Evolutionary conservation across 805 yeast species (phyloP), one percentile per base, ranked within the genome.

Genomic region (Barnettozyma botsteinii): DNA sequence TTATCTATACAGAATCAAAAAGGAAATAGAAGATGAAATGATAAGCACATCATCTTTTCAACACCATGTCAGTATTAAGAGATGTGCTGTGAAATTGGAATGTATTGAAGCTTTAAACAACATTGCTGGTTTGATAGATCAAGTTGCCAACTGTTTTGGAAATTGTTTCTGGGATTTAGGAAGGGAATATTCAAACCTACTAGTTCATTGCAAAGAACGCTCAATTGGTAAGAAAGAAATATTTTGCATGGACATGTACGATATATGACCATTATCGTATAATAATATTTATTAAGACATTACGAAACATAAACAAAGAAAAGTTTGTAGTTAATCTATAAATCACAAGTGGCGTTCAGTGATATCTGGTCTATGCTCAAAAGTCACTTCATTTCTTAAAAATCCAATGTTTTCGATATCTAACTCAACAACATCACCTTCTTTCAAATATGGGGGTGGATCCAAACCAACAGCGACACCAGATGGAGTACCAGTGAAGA

Each of bases 401-500:
- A 67, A 43, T 4, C 79, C 79, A 22, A 73, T 63, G 5, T 61
- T 55, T 22, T 66, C 70, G 23, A 73, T 55, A 35, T 55, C 55
- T 41, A 73, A 62, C 37, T 61, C 67, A 13, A 69, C 66, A 2
- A 55, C 59, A 46, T 74, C 78, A 9, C 70, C 72, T 45, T 74
- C 53, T 38, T 56, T 51, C 24, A 74, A 56, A 66, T 69, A 73
- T 47, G 51, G 59, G 26, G 65, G 55, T 23, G 61, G 66, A 15
- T 68, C 68, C 34, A 55, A 47, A 5, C 78, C 78, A 53, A 66
- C 59, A 6, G 76, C 80, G 9, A 71, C 77, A 20, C 80, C 80
- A 14, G 67, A 57, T 9, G 80, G 80, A 7, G 81, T 75, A 5
- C 81, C 81, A 41, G 77, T 74, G 51, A 72, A 69, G 39, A 75